A percentile compares a stretch with the other conserved stretches of the same genome.
Conservation (phyloP, 2,329 filamentous ascomycete genomes). For the Harringtonia aguacate region DNA sequence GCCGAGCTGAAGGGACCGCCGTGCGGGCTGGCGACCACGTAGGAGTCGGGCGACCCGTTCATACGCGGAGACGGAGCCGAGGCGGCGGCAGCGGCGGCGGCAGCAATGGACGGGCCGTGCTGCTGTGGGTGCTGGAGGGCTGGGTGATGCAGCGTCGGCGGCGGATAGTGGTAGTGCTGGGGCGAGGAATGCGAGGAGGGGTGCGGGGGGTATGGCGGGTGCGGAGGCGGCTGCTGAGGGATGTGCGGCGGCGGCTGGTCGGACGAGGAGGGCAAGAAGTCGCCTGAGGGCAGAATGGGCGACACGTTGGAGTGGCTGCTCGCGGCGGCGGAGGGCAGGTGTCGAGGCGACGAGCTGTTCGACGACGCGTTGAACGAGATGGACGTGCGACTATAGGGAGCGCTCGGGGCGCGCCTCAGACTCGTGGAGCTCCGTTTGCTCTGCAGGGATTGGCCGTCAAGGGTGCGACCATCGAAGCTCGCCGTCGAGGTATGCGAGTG, state of each 20-base stretch:
- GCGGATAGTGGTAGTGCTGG: conserved; percentile 7
- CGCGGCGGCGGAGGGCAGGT: conserved; percentile 24
- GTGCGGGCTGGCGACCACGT: conserved; percentile 14
- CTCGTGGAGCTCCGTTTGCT: conserved; percentile 55
- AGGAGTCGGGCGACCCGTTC: conserved; percentile 16
- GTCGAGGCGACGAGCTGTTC: conserved; percentile 36
- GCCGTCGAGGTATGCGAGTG: conserved; percentile 37
- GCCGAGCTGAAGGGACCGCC: conserved; percentile 30
- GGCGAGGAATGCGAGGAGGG: conserved; percentile 4
- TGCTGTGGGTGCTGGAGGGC: conserved; percentile 3
- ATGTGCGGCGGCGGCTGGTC: conserved; percentile 18
- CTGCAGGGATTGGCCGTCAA: conserved; percentile 46
- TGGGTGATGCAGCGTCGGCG: conserved; percentile 2
- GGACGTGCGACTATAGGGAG: conserved; percentile 38
- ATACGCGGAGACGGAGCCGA: conserved; percentile 6
- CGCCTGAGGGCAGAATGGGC: conserved; percentile 32
- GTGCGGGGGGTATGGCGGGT: neutral
- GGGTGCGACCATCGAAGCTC: conserved; percentile 37
- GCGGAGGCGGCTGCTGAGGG: too few species aligned
- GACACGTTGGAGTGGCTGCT: conserved; percentile 28
- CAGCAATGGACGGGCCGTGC: conserved; percentile 2
- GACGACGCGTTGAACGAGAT: conserved; percentile 35
- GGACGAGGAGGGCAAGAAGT: conserved; percentile 31
- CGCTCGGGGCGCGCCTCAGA: conserved; percentile 49
- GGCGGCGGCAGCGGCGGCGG: conserved; percentile 7